Evolutionary conservation across 2,329 filamentous ascomycete species (phyloP).

Genomic region (Verticillium dahliae): DNA sequence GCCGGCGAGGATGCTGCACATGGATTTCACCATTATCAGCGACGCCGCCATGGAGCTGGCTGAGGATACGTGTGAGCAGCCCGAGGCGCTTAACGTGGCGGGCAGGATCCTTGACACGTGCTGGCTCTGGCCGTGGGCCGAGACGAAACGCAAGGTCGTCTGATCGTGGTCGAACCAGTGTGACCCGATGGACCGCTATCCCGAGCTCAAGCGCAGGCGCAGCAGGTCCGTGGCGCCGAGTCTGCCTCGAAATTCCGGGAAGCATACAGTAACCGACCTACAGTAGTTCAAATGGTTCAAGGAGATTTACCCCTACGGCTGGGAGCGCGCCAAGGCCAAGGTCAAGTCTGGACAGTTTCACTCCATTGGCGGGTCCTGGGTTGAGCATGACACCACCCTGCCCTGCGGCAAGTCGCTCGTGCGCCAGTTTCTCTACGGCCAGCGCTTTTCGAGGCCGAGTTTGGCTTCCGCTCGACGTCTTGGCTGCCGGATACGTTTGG

Average conservation of each 20-base stretch:
- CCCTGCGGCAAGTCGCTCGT: conserved; percentile 62
- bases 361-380: conserved; percentile 63
- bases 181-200: conserved; percentile 61
- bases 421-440: conserved; percentile 61
- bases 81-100: conserved; percentile 54
- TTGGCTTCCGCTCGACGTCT: conserved; percentile 58
- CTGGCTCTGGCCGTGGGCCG: conserved; percentile 66
- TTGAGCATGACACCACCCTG: conserved; percentile 65
- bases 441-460: conserved; percentile 62
- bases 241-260: conserved; percentile 13
- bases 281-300: conserved; percentile 55
- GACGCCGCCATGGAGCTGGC: conserved; percentile 63
- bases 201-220: conserved; percentile 60
- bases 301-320: conserved; percentile 55
- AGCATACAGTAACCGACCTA: background rate
- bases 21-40: conserved; percentile 60
- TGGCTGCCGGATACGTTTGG: conserved; percentile 68
- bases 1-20: conserved; percentile 51
- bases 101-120: conserved; percentile 64
- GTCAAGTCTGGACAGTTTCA: conserved; percentile 61
- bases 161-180: conserved; percentile 67
- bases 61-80: conserved; percentile 54
- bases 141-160: conserved; percentile 63
- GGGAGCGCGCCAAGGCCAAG: conserved; percentile 59
- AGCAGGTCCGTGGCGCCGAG: conserved; percentile 19